Evolutionary conservation across 2,329 filamentous ascomycete genomes (phyloP), one percentile per base, ranked within the genome.

Genomic region (Colletotrichum sp.): DNA sequence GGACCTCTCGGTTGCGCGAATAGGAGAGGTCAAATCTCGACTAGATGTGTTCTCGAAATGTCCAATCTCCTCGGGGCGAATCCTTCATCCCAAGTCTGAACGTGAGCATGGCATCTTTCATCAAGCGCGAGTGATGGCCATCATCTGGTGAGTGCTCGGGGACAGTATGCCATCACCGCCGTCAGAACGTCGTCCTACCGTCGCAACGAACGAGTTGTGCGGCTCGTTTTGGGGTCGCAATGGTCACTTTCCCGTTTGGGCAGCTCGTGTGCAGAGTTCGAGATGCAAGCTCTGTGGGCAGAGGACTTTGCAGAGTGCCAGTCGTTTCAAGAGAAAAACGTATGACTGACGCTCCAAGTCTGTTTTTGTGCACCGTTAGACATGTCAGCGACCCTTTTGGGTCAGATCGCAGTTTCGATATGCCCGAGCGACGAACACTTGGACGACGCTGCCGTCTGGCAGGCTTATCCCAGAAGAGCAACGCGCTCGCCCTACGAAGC

Each of bases 371-470:
- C 64, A 38, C 43, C 38, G 38, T 73, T 64, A 16, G 26, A 43
- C n/a, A 64, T 30, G 57, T 36, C 64, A 52, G 48, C 21, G n/a
- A 48, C 24, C 58, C 32, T 24, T 67, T 48, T 52, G 48, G 69
- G 57, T 58, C 70, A 75, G 55, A 32, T 64, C 58, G 57, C 58
- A 43, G 70, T 73, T 69, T 76, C 74, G 65, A 66, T 57, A 16
- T 26, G 65, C 48, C 70, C 71, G 66, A 76, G 70, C 71, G 74
- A 68, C 28, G 57, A 72, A 68, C 64, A 36, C 73, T 64, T 68
- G 34, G 43, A 52, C 64, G 36, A 26, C 36, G 61, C n/a, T 60
- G 68, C 32, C 63, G n/a, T 8, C 21, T 69, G 18, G 36, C 36
- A 67, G 67, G 55, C 24, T 15, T 32, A 52, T 34, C 57, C 67